phyloP scores from a whole-genome alignment of 169 alveolate species.

The Haemoproteus tartakovskyi region DNA sequence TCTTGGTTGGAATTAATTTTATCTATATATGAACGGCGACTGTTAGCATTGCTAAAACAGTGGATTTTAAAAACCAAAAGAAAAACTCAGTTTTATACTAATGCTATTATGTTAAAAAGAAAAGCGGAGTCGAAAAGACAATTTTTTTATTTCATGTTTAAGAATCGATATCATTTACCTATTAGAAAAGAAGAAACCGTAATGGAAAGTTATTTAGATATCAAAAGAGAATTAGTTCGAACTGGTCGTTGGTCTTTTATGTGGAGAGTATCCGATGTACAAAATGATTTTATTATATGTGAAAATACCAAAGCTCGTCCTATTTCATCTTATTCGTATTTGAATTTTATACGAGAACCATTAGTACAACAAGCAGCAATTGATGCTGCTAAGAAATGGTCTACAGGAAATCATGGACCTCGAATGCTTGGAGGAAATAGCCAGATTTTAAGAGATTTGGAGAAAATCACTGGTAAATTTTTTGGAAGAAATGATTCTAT shows the following conservation, averaged over 20 bases:
- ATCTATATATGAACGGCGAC: constrained; percentile 5
- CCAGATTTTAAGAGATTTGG: constrained; percentile 71
- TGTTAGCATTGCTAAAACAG: constrained; percentile 6
- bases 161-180: constrained; percentile 65
- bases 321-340: constrained; percentile 75
- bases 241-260: constrained; percentile 74
- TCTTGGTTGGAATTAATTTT: constrained; percentile 5
- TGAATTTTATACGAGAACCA: constrained; percentile 74
- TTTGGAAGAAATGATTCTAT: constrained; percentile 78
- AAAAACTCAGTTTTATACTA: constrained; percentile 22
- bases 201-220: constrained; percentile 72
- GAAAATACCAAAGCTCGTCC: constrained; percentile 69
- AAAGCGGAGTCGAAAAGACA: constrained; percentile 71
- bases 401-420: constrained; percentile 82
- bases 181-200: constrained; percentile 72
- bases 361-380: constrained; percentile 77
- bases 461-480: constrained; percentile 67
- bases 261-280: constrained; percentile 70
- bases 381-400: constrained; percentile 71
- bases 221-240: constrained; percentile 63
- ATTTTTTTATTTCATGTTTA: constrained; percentile 67
- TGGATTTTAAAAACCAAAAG: background rate
- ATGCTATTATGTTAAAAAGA: constrained; percentile 20
- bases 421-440: constrained; percentile 80
- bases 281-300: constrained; percentile 66